Evolutionary conservation across 352 stramenopile species (phyloP).

Genomic region (Pythium grandisporangium): DNA sequence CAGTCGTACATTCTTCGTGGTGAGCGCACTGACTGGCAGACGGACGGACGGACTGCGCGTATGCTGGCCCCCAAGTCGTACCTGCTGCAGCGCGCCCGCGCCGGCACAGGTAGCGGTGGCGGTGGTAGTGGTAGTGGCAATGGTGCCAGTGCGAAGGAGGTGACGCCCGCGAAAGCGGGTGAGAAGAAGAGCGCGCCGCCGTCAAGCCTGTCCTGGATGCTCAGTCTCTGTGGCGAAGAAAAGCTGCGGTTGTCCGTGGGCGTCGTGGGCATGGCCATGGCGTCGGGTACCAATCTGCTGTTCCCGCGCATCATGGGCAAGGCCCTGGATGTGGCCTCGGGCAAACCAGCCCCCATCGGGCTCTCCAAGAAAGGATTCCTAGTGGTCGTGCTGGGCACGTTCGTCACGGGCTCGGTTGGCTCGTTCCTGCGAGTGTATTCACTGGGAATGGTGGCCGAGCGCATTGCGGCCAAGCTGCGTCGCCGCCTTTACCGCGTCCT

Average conservation of each 20-base stretch:
- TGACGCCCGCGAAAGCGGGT: too few relatives aligned
- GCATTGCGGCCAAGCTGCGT: conserved; percentile 74
- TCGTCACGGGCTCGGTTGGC: conserved; percentile 72
- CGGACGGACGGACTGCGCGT: neutral
- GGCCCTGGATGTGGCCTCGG: conserved; percentile 75
- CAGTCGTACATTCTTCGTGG: too few relatives aligned
- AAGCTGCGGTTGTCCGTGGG: conserved; percentile 52
- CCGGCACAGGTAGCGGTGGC: conserved; percentile 12
- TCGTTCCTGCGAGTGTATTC: conserved; percentile 87
- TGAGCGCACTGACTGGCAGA: too few relatives aligned
- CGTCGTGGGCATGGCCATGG: conserved; percentile 74
- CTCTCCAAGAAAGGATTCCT: conserved; percentile 84
- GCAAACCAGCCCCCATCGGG: conserved; percentile 53
- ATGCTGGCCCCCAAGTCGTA: conserved; percentile 66
- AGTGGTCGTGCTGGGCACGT: conserved; percentile 74
- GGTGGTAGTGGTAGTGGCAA: neutral
- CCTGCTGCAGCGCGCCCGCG: conserved; percentile 56
- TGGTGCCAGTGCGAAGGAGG: too few relatives aligned
- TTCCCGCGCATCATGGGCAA: conserved; percentile 88
- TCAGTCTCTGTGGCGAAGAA: conserved; percentile 59
- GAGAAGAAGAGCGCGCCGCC: too few relatives aligned
- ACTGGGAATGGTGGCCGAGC: conserved; percentile 82
- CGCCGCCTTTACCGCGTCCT: conserved; percentile 65
- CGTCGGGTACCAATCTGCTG: conserved; percentile 82
- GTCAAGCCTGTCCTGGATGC: too few relatives aligned